Evolutionary conservation across 2,329 filamentous ascomycete genomes (phyloP).

Genomic region (Fusarium sp.): DNA sequence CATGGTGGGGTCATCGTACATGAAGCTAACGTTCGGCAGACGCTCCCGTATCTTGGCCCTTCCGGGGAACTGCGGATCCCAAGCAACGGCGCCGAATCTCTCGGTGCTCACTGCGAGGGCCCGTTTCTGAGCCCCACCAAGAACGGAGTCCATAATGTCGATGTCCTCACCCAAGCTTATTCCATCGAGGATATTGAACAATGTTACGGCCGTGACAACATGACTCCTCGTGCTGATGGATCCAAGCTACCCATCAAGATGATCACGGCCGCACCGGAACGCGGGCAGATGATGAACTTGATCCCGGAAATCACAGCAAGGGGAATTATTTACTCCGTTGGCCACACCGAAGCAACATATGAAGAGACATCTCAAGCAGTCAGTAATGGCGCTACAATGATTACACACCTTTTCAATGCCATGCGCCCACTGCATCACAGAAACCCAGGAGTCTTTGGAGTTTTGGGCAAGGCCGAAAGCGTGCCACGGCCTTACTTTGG

Average conservation of each 20-base stretch:
- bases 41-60: conserved; percentile 83
- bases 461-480: conserved; percentile 78
- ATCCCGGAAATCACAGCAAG: conserved; percentile 76
- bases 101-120: conserved; percentile 92
- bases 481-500: conserved; percentile 82
- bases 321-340: conserved; percentile 84
- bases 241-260: conserved; percentile 73
- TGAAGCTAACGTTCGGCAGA: conserved; percentile 56
- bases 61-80: conserved; percentile 73
- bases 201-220: conserved; percentile 81
- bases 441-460: conserved; percentile 90
- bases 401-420: conserved; percentile 94
- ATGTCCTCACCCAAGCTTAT: conserved; percentile 76
- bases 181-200: conserved; percentile 75
- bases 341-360: conserved; percentile 90
- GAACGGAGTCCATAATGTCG: conserved; percentile 86
- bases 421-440: conserved; percentile 93
- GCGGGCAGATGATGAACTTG: conserved; percentile 76
- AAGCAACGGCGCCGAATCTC: conserved; percentile 83
- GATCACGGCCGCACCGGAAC: conserved; percentile 90
- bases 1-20: conserved; percentile 37
- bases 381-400: conserved; percentile 84
- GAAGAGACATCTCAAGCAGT: conserved; percentile 83
- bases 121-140: conserved; percentile 88
- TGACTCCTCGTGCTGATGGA: conserved; percentile 60